Percentiles rank a stretch among this genome's conserved stretches.
Evolutionary conservation across 768 basidiomycete species (phyloP).

Genomic region (Amanita subjunquillea): DNA sequence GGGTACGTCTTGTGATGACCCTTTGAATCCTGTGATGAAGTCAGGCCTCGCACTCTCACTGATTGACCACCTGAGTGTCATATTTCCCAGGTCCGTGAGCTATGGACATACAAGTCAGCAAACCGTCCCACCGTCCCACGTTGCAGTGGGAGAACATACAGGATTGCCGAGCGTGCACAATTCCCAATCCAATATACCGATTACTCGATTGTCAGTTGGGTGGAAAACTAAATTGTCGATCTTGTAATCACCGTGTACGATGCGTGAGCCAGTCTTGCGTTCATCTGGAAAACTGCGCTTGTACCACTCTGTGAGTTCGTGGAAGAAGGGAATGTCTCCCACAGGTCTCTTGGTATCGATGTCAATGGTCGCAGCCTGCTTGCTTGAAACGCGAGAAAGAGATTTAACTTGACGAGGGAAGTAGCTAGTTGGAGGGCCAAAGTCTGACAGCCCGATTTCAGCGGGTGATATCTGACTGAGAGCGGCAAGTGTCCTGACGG

Average conservation of each 20-base stretch:
- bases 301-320: constrained; percentile 73
- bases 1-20: constrained; percentile 42
- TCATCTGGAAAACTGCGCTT: constrained; percentile 67
- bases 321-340: constrained; percentile 69
- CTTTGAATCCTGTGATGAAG: constrained; percentile 53
- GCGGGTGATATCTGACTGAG: constrained; percentile 56
- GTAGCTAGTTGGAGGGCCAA: constrained; percentile 70
- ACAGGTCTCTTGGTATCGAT: constrained; percentile 46
- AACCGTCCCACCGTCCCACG: neutral
- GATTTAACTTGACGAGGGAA: constrained; percentile 93
- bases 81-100: constrained; percentile 85
- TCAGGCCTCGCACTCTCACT: constrained; percentile 29
- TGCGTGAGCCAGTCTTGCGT: constrained; percentile 59
- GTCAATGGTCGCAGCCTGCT: constrained; percentile 63
- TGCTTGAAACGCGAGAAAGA: constrained; percentile 68
- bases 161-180: constrained; percentile 91
- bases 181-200: constrained; percentile 97
- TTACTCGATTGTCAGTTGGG: constrained; percentile 81
- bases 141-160: constrained; percentile 29
- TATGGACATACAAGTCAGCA: constrained; percentile 13
- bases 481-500: constrained; percentile 58
- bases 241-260: constrained; percentile 98
- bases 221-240: constrained; percentile 97
- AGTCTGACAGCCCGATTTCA: constrained; percentile 56
- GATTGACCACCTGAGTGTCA: constrained; percentile 77